These are phyloP conservation scores for Endoconidiophora laricicola DNA, from an alignment of 2,329 filamentous ascomycete genomes.

Conservation along the genomic window DNA sequence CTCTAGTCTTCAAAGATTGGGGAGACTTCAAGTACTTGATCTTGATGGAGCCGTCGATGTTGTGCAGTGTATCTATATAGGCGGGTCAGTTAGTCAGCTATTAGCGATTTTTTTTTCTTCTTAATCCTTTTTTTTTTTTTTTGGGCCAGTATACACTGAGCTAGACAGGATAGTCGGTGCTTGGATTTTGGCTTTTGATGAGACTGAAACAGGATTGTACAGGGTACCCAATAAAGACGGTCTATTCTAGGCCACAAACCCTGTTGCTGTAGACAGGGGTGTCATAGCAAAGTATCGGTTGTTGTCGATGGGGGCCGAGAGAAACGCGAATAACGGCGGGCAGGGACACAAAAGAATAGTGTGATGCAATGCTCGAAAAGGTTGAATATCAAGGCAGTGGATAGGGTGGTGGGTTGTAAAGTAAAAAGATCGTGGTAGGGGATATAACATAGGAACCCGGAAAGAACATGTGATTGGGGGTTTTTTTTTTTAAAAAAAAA, in stretches of 20 bases:
- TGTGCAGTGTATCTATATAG: slow-evolving; percentile 11
- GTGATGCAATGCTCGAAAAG: too few relatives aligned
- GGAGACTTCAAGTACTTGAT: slow-evolving; percentile 8
- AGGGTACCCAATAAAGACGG: too few relatives aligned
- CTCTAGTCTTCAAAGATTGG: too few relatives aligned
- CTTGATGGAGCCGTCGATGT: slow-evolving; percentile 12
- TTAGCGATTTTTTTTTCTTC: slow-evolving; percentile 2
- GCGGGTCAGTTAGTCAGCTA: slow-evolving; percentile 10
- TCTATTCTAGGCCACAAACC: too few relatives aligned
- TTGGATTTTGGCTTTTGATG: background rate
- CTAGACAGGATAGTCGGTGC: background rate
- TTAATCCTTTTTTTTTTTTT: background rate
- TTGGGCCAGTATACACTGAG: background rate
- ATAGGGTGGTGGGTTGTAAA: background rate
- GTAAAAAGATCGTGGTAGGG: background rate
- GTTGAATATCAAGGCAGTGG: too few relatives aligned
- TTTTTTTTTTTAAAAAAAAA: background rate
- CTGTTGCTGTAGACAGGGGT: too few relatives aligned
- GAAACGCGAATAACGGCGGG: too few relatives aligned
- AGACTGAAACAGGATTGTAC: background rate
- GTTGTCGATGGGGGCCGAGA: too few relatives aligned
- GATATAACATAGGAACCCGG: background rate
- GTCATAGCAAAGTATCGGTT: too few relatives aligned
- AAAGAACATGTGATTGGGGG: background rate
- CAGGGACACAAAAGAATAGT: too few relatives aligned